Evolutionary conservation across 192 early-diverging fungal genomes (phyloP).

Genomic region (Mortierella claussenii): DNA sequence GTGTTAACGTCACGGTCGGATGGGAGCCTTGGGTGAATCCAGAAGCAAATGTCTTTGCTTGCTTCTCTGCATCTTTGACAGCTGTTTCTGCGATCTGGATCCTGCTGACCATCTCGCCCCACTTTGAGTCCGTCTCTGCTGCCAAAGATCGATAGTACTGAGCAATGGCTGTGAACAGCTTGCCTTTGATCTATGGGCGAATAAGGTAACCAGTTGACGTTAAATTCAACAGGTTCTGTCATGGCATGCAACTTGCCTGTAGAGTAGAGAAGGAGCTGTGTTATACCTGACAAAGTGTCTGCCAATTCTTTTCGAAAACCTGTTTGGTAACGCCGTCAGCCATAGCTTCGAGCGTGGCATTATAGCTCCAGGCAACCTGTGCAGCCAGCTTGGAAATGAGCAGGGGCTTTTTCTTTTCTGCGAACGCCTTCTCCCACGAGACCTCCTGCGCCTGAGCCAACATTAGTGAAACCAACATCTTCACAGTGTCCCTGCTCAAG

Average conservation of each 20-base stretch:
- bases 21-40: conserved; percentile 70
- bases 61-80: conserved; percentile 87
- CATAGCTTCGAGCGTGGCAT: conserved; percentile 77
- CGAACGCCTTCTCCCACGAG: conserved; percentile 84
- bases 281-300: conserved; percentile 78
- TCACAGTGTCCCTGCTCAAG: conserved; percentile 90
- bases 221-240: no score
- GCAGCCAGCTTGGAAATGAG: conserved; percentile 92
- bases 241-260: no score
- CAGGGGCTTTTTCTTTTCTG: conserved; percentile 89
- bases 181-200: conserved; percentile 79
- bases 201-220: not conserved
- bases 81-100: conserved; percentile 79
- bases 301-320: conserved; percentile 86
- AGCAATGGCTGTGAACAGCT: conserved; percentile 88
- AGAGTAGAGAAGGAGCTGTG: no score
- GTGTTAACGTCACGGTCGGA: conserved; percentile 62
- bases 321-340: conserved; percentile 69
- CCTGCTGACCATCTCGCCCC: conserved; percentile 88
- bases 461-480: conserved; percentile 86
- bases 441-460: conserved; percentile 96
- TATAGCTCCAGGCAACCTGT: conserved; percentile 82
- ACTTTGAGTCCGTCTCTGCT: conserved; percentile 79
- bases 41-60: conserved; percentile 75
- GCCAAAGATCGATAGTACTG: conserved; percentile 86